phyloP scores from a whole-genome alignment of 2,329 filamentous ascomycete species.

The Gnomoniopsis sp. region DNA sequence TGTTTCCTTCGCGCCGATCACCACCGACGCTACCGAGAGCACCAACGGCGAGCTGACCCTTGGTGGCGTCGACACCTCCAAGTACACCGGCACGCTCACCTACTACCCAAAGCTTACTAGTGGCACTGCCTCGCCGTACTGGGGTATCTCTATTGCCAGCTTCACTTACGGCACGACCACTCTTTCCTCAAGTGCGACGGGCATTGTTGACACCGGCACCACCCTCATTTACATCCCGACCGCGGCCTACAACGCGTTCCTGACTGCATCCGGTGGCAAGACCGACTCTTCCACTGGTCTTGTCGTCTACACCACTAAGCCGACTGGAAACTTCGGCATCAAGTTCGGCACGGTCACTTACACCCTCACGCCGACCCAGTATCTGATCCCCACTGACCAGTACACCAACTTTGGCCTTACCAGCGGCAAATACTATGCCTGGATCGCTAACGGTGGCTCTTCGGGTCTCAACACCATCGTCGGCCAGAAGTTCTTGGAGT shows the following conservation, averaged over 20 bases:
- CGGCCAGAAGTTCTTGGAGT: conserved; percentile 29
- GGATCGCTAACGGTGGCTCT: conserved; percentile 26
- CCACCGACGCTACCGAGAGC: conserved; percentile 24
- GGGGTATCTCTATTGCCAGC: conserved; percentile 24
- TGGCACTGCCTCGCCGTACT: conserved; percentile 20
- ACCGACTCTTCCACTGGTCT: conserved; percentile 25
- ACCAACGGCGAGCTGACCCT: conserved; percentile 24
- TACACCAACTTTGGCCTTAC: conserved; percentile 23
- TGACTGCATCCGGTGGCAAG: conserved; percentile 25
- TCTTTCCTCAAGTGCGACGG: conserved; percentile 18
- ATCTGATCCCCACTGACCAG: conserved; percentile 25
- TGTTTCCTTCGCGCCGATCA: conserved; percentile 26
- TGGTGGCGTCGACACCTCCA: conserved; percentile 21
- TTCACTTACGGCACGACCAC: conserved; percentile 22
- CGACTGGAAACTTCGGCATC: conserved; percentile 27
- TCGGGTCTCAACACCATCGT: conserved; percentile 27
- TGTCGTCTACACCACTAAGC: conserved; percentile 23
- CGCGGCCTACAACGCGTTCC: conserved; percentile 25
- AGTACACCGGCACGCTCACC: conserved; percentile 20
- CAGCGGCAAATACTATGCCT: conserved; percentile 27
- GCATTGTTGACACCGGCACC: conserved; percentile 27
- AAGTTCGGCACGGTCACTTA: conserved; percentile 26
- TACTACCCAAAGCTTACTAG: conserved; percentile 20
- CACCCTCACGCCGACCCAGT: conserved; percentile 26
- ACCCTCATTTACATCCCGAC: conserved; percentile 27